Percentiles rank a stretch among this genome's conserved stretches.
phyloP scores from a whole-genome alignment of 2,329 filamentous ascomycete species.

The Colletotrichum gloeosporioides region DNA sequence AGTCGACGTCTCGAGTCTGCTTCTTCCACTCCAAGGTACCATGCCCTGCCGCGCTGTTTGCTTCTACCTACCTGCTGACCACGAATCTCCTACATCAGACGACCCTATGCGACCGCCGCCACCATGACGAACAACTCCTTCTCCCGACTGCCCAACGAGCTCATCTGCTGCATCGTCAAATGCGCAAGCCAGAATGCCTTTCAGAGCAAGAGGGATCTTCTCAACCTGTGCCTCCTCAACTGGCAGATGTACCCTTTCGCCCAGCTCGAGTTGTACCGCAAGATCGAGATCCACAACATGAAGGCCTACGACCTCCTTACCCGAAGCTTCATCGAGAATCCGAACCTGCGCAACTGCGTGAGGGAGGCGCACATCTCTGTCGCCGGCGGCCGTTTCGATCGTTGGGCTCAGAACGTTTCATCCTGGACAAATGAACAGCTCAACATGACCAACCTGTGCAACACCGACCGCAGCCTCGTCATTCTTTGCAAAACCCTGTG shows the following conservation, averaged over 20 bases:
- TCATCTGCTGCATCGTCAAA: background rate
- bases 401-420: background rate
- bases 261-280: background rate
- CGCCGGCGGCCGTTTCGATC: background rate
- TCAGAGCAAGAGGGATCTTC: background rate
- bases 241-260: background rate
- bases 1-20: background rate
- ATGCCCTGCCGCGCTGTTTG: background rate
- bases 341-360: background rate
- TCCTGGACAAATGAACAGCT: background rate
- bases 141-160: slow-evolving; percentile 2
- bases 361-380: background rate
- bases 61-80: background rate
- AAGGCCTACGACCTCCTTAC: background rate
- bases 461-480: background rate
- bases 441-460: background rate
- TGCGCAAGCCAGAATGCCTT: background rate
- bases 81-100: background rate
- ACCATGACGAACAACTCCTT: background rate
- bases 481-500: background rate
- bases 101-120: background rate
- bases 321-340: slow-evolving; percentile 10
- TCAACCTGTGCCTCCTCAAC: background rate
- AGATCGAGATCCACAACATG: background rate
- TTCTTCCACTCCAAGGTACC: background rate